Evolutionary conservation across 1,284 basidiomycete genomes (phyloP), one percentile per base, ranked within the genome.

Genomic region (Coniophora puteana): DNA sequence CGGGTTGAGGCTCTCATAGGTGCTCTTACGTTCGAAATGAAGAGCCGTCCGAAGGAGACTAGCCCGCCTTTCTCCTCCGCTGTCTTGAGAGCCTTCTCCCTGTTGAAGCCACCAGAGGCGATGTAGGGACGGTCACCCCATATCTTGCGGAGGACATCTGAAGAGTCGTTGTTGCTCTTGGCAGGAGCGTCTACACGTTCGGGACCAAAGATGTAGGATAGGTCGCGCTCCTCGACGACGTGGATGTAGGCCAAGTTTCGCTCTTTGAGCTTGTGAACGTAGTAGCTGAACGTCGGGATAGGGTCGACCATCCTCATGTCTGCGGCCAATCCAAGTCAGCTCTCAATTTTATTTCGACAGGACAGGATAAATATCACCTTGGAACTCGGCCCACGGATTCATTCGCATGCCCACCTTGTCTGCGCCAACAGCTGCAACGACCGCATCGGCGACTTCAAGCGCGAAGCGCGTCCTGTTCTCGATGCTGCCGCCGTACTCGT

Each of bases 221-320:
- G 44, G n/a, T 59, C 48, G 29, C 63, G 50, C 3, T 62, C 55
- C 50, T 72, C 69, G 36, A 71, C 55, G 34, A 65, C 56, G 57
- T 75, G 72, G 21, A 76, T 41, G 46, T 76, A 78, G 8, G 70
- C 73, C 7, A 76, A 59, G 27, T 73, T 68, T 50, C 62, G 61
- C 8, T 51, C 43, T 14, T 47, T 46, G 8, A 65, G 42, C 24
- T 50, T 38, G 6, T 35, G 26, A 22, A 59, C 48, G n/a, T 65
- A 46, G 45, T 62, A 48, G 13, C 49, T 43, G 50, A 61, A 68
- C 7, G 55, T 59, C 1, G 62, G 56, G 34, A 63, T 46, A 0
- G 67, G 69, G 43, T 69, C 57, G 18, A 51, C 43, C 53, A 66
- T 63, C 52, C 55, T 47, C 55, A 67, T 65, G 18, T 52, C 64